These are phyloP conservation scores for Globisporangium solare DNA, from an alignment of 352 stramenopile species.

Conservation along the genomic window DNA sequence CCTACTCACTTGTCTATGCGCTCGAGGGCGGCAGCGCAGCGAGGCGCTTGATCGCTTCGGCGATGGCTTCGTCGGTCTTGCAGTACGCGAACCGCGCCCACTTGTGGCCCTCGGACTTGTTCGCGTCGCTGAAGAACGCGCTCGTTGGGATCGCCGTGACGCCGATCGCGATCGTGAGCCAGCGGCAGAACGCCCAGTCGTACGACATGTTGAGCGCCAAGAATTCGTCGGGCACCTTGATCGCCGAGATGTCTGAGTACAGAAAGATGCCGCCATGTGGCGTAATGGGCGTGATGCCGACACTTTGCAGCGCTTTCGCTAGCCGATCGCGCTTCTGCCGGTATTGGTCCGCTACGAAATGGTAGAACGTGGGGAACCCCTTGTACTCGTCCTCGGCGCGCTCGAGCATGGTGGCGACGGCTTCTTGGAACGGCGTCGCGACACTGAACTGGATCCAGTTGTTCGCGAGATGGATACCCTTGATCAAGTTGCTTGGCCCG, in stretches of 20 bases:
- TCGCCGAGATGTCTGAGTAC: constrained; percentile 72
- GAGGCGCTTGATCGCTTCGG: constrained; percentile 77
- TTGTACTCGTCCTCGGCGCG: constrained; percentile 64
- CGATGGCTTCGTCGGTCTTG: constrained; percentile 93
- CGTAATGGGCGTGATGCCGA: constrained; percentile 61
- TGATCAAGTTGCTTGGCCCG: constrained; percentile 65
- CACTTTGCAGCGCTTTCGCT: constrained; percentile 34
- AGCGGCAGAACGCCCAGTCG: constrained; percentile 92
- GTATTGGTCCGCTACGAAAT: constrained; percentile 72
- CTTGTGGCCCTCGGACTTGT: constrained; percentile 64
- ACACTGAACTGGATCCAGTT: constrained; percentile 89
- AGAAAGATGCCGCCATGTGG: constrained; percentile 74
- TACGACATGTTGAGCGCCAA: constrained; percentile 43
- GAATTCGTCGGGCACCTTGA: constrained; percentile 55
- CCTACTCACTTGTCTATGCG: not conserved
- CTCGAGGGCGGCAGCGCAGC: constrained; percentile 5
- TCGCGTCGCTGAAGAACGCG: constrained; percentile 88
- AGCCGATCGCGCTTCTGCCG: constrained; percentile 69
- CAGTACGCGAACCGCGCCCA: constrained; percentile 94
- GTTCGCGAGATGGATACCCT: constrained; percentile 75
- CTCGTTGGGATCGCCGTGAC: constrained; percentile 91
- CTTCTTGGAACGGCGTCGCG: constrained; percentile 82
- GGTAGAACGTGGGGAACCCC: constrained; percentile 73
- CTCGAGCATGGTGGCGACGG: constrained; percentile 75
- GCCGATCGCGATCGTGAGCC: constrained; percentile 87